Evolutionary conservation across 192 early-diverging fungal species (phyloP), one percentile per base, ranked within the genome.

Genomic region (Coemansia nantahalensis): DNA sequence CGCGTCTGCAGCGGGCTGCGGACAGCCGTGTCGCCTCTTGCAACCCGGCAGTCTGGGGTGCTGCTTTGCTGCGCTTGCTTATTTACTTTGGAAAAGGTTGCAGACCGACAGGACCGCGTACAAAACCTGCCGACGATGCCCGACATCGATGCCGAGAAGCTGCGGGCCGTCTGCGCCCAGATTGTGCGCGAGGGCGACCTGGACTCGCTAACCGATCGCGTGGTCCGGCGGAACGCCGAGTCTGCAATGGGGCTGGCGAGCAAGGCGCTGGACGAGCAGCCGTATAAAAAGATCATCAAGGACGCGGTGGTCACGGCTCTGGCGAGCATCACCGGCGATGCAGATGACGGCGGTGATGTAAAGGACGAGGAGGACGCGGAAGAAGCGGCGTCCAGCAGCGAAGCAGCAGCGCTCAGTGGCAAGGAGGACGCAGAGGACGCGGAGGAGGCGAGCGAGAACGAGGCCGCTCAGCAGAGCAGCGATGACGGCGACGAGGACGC

Each of bases 161-260:
- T 75, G 1, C 62, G 48, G 18, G 18, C 35, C 8, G 39, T 48
- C 22, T 75, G 71, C 48, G 35, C 7, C 4, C 33, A 39, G 47
- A 57, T 75, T 3, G 59, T 75, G 24, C 37, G 48, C 30, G 52
- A 51, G 12, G 71, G 71, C 19, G 64, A 75, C 26, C 13, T 75
- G 24, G 51, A 62, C 32, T 40, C 49, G 28, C 42, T 75, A 43
- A 67, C 71, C 0, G 55, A 53, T n/a, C 64, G 65, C 38, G 35
- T 18, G 24, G 51, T 75, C 2, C 71, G 71, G 14, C 49, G 64
- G 5, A 45, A 21, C 22, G 58, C 58, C 13, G 71, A 75, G 46
- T 44, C 58, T 34, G 40, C 44, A 22, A 6, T 75, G 45, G 51
- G 59, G 1, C 49, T 75, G 5, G 56, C 56, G 17, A 44, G 56